Evolutionary conservation across 768 basidiomycete species (phyloP).

Genomic region (Termitomyces sp.): DNA sequence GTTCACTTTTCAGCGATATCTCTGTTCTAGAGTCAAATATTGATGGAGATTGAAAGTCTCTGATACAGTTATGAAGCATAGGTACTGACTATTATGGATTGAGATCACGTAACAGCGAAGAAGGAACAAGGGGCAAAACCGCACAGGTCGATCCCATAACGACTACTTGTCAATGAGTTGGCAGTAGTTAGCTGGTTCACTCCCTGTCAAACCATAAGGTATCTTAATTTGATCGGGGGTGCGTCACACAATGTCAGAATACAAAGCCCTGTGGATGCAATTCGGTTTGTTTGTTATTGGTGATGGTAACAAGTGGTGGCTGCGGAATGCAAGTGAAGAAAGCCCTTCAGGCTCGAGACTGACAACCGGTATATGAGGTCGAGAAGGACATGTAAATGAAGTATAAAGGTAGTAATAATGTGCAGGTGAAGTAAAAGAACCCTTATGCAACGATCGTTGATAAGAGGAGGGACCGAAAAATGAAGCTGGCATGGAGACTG

Average conservation of each 20-base stretch:
- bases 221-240: not conserved
- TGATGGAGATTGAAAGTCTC: not conserved
- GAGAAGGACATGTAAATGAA: conserved; percentile 15
- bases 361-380: conserved; percentile 18
- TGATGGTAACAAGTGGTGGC: conserved; percentile 15
- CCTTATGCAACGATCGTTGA: conserved; percentile 14
- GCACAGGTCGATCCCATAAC: not conserved
- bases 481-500: conserved; percentile 21
- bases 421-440: conserved; percentile 22
- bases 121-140: not conserved
- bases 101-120: not conserved
- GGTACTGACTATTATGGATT: not conserved
- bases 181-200: not conserved
- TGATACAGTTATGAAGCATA: not conserved
- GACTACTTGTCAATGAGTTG: not conserved
- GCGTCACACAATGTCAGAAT: not conserved
- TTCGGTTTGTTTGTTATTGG: conserved; percentile 17
- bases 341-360: conserved; percentile 18
- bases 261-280: conserved; percentile 6
- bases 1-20: not conserved
- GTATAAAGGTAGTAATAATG: conserved; percentile 38
- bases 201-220: not conserved
- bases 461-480: conserved; percentile 24
- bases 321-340: conserved; percentile 11
- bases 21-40: not conserved